A percentile compares a stretch with the other conserved stretches of the same genome.
These are phyloP conservation scores for Tephrocybe sp. DNA, from an alignment of 768 basidiomycete genomes.

Conservation along the genomic window DNA sequence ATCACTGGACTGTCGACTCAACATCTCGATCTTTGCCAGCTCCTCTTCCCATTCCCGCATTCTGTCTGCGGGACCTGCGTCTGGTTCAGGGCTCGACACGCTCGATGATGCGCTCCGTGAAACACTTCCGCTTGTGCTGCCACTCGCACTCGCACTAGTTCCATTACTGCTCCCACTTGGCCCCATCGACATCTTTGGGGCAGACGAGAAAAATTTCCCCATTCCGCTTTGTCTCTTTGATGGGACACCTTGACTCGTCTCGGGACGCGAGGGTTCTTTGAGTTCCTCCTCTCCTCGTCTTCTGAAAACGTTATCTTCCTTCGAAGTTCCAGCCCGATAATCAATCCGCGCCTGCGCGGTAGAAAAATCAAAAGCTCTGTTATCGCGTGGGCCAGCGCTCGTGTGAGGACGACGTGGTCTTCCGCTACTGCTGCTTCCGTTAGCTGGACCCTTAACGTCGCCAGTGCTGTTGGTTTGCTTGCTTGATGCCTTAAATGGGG, in stretches of 20 bases:
- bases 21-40: slow-evolving; percentile 64
- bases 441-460: slow-evolving; percentile 2
- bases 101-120: slow-evolving; percentile 29
- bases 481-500: slow-evolving; percentile 22
- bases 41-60: slow-evolving; percentile 79
- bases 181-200: slow-evolving; percentile 22
- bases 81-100: slow-evolving; percentile 24
- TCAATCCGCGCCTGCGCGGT: slow-evolving; percentile 3
- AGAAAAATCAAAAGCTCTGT: slow-evolving; percentile 35
- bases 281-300: slow-evolving; percentile 5
- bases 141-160: slow-evolving; percentile 22
- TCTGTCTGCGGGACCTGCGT: slow-evolving; percentile 32
- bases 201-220: slow-evolving; percentile 15
- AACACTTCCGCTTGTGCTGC: slow-evolving; percentile 9
- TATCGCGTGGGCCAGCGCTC: slow-evolving; percentile 69
- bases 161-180: slow-evolving; percentile 34
- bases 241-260: slow-evolving; percentile 15
- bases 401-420: slow-evolving; percentile 62
- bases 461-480: slow-evolving; percentile 12
- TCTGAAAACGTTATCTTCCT: slow-evolving; percentile 8
- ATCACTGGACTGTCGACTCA: slow-evolving; percentile 51
- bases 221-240: slow-evolving; percentile 18
- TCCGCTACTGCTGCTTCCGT: slow-evolving; percentile 4
- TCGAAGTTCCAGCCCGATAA: slow-evolving; percentile 4
- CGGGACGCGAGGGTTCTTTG: slow-evolving; percentile 8